Percentiles rank a stretch among this genome's conserved stretches.
Conservation (phyloP, 495 filamentous ascomycete species). For the Staphylotrichum tortipilum region DNA sequence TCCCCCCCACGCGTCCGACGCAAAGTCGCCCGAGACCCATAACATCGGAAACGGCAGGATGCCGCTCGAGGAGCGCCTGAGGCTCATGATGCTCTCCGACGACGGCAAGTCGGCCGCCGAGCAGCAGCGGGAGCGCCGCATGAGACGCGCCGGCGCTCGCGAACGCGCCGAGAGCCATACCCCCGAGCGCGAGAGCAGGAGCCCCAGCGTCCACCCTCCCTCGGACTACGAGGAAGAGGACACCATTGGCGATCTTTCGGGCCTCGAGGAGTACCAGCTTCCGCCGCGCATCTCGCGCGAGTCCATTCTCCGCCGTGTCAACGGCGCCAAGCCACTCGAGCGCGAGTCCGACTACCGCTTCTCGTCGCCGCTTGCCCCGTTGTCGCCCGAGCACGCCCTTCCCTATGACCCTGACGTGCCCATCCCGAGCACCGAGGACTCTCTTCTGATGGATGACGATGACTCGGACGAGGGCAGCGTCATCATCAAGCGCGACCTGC, state of each 20-base stretch:
- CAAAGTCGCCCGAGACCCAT: conserved; percentile 58
- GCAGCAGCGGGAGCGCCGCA: conserved; percentile 53
- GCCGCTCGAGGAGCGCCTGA: conserved; percentile 72
- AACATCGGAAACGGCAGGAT: conserved; percentile 59
- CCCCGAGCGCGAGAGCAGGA: conserved; percentile 37
- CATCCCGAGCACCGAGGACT: conserved; percentile 63
- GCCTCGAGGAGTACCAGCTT: conserved; percentile 50
- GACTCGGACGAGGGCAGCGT: conserved; percentile 44
- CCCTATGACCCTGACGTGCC: conserved; percentile 74
- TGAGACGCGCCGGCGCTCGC: conserved; percentile 45
- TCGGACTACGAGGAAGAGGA: conserved; percentile 37
- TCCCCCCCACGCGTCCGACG: conserved; percentile 50
- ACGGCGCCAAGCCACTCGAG: conserved; percentile 52
- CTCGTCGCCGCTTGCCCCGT: conserved; percentile 47
- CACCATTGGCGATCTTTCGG: conserved; percentile 44
- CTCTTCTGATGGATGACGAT: conserved; percentile 35
- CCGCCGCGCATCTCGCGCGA: conserved; percentile 82
- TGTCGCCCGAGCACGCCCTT: conserved; percentile 41
- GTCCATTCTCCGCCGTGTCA: conserved; percentile 82
- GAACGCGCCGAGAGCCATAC: conserved; percentile 39
- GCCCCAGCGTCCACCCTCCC: conserved; percentile 29
- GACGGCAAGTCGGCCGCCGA: conserved; percentile 46
- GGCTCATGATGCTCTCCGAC: conserved; percentile 72
- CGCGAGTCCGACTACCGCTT: conserved; percentile 57
- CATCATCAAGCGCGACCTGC: conserved; percentile 59